Conservation (phyloP, 257 asterid genomes). For the Fraxinus cuspidata region DNA sequence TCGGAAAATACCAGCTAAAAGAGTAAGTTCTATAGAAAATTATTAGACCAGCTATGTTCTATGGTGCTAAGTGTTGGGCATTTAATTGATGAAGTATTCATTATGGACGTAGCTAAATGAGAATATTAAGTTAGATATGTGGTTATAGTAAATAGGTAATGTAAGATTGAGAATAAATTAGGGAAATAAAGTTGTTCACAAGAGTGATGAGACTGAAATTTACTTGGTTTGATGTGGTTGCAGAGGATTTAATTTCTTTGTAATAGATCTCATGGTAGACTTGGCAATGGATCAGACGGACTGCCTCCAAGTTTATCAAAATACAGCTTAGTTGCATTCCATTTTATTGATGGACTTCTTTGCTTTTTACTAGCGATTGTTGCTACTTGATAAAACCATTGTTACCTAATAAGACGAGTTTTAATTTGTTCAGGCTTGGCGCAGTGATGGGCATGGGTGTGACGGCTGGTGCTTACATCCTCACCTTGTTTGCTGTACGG, state of each 20-base stretch:
- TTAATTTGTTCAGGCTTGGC: slow-evolving; percentile 67
- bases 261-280: not conserved
- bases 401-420: slow-evolving; percentile 20
- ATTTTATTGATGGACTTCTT: not conserved
- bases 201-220: no score
- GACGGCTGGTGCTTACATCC: slow-evolving; percentile 89
- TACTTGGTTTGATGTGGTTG: not conserved
- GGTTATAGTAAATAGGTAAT: no score
- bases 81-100: no score
- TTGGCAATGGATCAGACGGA: not conserved
- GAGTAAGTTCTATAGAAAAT: no score
- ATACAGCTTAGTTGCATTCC: no score
- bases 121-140: no score
- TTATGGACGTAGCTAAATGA: no score
- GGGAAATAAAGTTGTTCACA: no score
- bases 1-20: no score
- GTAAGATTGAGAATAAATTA: no score
- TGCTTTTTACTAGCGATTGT: slow-evolving; percentile 5
- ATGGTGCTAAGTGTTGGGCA: no score
- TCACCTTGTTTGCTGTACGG: slow-evolving; percentile 82
- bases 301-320: not conserved
- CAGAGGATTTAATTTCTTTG: not conserved
- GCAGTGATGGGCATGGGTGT: slow-evolving; percentile 98
- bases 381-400: not conserved
- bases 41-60: no score